Evolutionary conservation across 2,329 filamentous ascomycete genomes (phyloP).

Genomic region (Polytolypa hystricis): DNA sequence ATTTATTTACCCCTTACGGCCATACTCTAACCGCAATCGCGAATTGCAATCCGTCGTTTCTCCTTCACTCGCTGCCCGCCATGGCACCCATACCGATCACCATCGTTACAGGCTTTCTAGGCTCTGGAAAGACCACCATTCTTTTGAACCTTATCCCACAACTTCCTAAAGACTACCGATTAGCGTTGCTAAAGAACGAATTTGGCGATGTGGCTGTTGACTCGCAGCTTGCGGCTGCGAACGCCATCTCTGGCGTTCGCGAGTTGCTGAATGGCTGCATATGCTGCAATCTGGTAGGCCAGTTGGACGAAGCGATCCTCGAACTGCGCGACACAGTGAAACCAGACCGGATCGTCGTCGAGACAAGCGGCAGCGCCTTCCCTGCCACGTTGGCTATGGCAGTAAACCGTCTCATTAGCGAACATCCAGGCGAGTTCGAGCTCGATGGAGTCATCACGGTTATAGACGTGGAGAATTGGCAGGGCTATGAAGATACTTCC

Average conservation of each 20-base stretch:
- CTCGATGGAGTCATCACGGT: slow-evolving; percentile 84
- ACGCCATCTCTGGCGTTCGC: slow-evolving; percentile 75
- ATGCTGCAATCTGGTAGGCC: slow-evolving; percentile 95
- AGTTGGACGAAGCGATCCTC: slow-evolving; percentile 67
- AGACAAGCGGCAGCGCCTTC: slow-evolving; percentile 81
- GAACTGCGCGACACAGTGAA: slow-evolving; percentile 52
- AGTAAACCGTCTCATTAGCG: slow-evolving; percentile 65
- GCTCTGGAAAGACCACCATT: slow-evolving; percentile 90
- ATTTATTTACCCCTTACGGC: too few relatives aligned
- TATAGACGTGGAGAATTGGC: slow-evolving; percentile 91
- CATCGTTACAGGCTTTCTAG: slow-evolving; percentile 91
- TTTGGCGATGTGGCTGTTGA: slow-evolving; percentile 93
- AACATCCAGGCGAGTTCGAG: slow-evolving; percentile 49
- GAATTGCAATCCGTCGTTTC: too few relatives aligned
- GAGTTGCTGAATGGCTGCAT: slow-evolving; percentile 96
- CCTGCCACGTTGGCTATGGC: slow-evolving; percentile 86
- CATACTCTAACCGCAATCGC: too few relatives aligned
- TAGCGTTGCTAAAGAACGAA: slow-evolving; percentile 95
- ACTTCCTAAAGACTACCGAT: slow-evolving; percentile 73
- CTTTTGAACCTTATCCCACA: slow-evolving; percentile 91
- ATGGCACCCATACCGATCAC: slow-evolving; percentile 65
- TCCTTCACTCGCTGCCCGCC: too few relatives aligned
- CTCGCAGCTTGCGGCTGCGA: slow-evolving; percentile 74
- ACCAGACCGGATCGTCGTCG: slow-evolving; percentile 83
- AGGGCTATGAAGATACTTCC: slow-evolving; percentile 80